Conservation (phyloP, 164 flowering plant genomes). For the Cinnamomum micranthum region DNA sequence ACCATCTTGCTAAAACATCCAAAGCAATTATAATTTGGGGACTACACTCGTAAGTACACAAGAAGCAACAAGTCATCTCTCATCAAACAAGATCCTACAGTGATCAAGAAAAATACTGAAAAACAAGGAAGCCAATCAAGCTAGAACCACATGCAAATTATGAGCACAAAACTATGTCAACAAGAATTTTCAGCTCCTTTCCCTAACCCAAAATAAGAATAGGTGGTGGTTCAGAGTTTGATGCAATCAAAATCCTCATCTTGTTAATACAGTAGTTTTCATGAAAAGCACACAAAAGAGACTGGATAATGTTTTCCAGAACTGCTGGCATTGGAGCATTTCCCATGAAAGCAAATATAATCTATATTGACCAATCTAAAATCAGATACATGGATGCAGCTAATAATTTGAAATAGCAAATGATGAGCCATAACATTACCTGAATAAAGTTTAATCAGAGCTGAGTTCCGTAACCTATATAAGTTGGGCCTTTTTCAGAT, state of each 20-base stretch:
- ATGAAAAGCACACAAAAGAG: not conserved
- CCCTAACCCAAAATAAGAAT: not conserved
- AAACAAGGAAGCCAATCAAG: not conserved
- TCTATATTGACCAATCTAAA: not conserved
- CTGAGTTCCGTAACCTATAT: conserved; percentile 21
- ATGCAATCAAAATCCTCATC: no score
- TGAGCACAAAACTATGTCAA: not conserved
- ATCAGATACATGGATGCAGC: conserved; percentile 6
- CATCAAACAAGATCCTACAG: not conserved
- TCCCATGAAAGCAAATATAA: not conserved
- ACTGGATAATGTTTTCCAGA: not conserved
- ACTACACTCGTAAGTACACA: not conserved
- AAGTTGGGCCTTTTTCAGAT: conserved; percentile 69
- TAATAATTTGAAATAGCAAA: not conserved
- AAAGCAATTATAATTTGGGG: no score
- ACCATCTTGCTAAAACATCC: not conserved
- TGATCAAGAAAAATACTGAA: not conserved
- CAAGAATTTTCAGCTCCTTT: not conserved
- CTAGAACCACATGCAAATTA: not conserved
- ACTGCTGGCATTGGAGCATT: not conserved
- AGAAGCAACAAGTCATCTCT: not conserved
- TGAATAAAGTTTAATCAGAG: not conserved
- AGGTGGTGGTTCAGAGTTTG: not conserved
- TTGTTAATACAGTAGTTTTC: not conserved
- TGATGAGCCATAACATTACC: conserved; percentile 7